phyloP scores from a whole-genome alignment of 176 grass and related monocot species.

The Thalia dealbata region DNA sequence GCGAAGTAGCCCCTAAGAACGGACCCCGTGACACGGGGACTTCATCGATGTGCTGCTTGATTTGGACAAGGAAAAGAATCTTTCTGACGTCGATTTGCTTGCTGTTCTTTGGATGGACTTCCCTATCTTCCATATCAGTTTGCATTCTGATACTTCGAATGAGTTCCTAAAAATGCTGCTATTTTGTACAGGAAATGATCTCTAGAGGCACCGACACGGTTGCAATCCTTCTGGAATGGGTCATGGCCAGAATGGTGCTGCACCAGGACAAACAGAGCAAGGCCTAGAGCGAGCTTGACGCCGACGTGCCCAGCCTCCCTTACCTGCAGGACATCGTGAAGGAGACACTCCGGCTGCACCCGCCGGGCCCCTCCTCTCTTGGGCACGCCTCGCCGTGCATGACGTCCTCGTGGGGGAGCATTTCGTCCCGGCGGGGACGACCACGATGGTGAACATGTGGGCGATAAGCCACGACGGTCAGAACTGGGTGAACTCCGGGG shows the following conservation, averaged over 20 bases:
- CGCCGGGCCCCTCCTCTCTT: conserved; percentile 9
- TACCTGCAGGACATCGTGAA: conserved; percentile 5
- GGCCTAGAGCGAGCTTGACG: conserved; percentile 3
- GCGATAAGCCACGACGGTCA: conserved; percentile 2
- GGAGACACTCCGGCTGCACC: conserved; percentile 9
- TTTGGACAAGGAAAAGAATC: not conserved
- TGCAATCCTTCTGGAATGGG: conserved; percentile 11
- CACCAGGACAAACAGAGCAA: not conserved
- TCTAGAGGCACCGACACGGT: conserved; percentile 10
- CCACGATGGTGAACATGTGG: conserved; percentile 18
- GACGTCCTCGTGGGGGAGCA: not conserved
- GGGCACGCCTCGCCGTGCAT: conserved; percentile 4
- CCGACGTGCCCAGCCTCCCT: not conserved
- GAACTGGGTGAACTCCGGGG: not conserved
- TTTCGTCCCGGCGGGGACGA: conserved; percentile 3
- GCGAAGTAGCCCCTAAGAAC: too few species aligned
- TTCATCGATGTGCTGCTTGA: conserved; percentile 31
- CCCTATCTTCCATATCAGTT: too few species aligned
- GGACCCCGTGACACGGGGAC: too few species aligned
- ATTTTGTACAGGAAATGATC: conserved; percentile 13
- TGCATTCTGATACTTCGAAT: too few species aligned
- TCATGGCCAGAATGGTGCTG: conserved; percentile 11
- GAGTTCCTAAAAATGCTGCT: too few species aligned
- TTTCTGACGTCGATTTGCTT: conserved; percentile 4
- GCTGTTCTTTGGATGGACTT: conserved; percentile 5